Percentiles rank a stretch among this genome's conserved stretches.
Conservation (phyloP, 106 monocot species). For the Dioscorea zingiberensis region DNA sequence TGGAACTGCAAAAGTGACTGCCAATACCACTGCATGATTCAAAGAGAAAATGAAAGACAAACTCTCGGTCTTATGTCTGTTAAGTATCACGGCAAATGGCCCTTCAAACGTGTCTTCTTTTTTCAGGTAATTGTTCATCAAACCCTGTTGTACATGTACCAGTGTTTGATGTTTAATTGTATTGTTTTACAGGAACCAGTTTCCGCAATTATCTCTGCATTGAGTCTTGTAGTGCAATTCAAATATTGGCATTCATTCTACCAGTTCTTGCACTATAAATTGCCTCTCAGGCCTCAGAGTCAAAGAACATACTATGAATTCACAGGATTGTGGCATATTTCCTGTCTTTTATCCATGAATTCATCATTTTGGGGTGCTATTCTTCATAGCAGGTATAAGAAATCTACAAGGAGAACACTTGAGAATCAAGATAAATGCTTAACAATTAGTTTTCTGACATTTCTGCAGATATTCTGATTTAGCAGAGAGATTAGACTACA, state of each 20-base stretch:
- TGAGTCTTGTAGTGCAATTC: constrained; percentile 81
- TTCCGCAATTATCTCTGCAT: constrained; percentile 68
- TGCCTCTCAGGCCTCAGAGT: constrained; percentile 70
- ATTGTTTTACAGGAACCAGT: constrained; percentile 63
- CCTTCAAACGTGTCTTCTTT: constrained; percentile 60
- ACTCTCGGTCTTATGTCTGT: constrained; percentile 52
- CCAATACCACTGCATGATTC: constrained; percentile 75
- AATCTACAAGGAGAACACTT: neutral
- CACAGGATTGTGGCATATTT: constrained; percentile 87
- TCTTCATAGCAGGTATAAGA: constrained; percentile 60
- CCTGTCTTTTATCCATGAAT: constrained; percentile 80
- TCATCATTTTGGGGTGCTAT: constrained; percentile 94
- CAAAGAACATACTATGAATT: constrained; percentile 87
- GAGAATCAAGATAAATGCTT: too few species aligned
- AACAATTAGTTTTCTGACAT: neutral
- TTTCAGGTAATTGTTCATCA: constrained; percentile 53
- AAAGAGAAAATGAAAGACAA: constrained; percentile 58
- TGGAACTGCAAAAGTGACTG: constrained; percentile 72
- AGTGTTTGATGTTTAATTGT: neutral
- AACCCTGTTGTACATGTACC: neutral
- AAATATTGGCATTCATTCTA: constrained; percentile 81
- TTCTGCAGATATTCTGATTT: constrained; percentile 68
- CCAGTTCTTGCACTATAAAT: constrained; percentile 54
- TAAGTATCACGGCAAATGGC: constrained; percentile 94
- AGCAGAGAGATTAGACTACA: constrained; percentile 90